A percentile compares a stretch with the other conserved stretches of the same genome.
phyloP scores from a whole-genome alignment of 495 filamentous ascomycete genomes.

The Ramalina intermedia region DNA sequence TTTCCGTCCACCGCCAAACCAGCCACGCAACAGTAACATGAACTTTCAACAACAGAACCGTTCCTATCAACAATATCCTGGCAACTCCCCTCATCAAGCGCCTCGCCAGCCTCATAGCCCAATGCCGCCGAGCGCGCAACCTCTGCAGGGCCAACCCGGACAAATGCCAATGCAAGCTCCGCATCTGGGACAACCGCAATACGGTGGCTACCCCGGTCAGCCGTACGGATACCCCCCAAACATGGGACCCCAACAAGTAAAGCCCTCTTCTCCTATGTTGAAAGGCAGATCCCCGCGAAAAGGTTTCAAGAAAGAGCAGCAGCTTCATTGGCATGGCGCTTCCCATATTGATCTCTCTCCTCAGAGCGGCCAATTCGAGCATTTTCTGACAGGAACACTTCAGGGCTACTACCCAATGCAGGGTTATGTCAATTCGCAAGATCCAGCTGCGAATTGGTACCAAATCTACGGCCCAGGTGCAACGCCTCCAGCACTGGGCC shows the following conservation, averaged over 20 bases:
- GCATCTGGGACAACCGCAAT: conserved; percentile 24
- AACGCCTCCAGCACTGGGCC: conserved; percentile 31
- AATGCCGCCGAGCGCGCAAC: conserved; percentile 49
- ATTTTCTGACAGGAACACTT: conserved; percentile 53
- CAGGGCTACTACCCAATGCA: conserved; percentile 34
- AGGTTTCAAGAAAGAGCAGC: conserved; percentile 12
- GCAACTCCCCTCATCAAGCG: conserved; percentile 49
- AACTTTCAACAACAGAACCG: conserved; percentile 43
- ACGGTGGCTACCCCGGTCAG: conserved; percentile 27
- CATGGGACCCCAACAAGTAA: conserved; percentile 57
- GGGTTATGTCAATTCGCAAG: conserved; percentile 19
- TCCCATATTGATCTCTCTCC: conserved; percentile 47
- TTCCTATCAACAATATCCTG: conserved; percentile 34
- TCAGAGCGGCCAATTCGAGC: conserved; percentile 55
- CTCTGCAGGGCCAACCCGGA: conserved; percentile 55
- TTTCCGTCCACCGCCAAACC: conserved; percentile 44
- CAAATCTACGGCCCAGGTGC: conserved; percentile 23
- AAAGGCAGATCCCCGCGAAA: conserved; percentile 19
- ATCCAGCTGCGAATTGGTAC: conserved; percentile 24
- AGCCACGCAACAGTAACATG: conserved; percentile 53
- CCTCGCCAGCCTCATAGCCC: conserved; percentile 47
- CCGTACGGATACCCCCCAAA: conserved; percentile 45
- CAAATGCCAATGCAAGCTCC: conserved; percentile 41
- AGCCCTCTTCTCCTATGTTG: conserved; percentile 35
- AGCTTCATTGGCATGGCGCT: conserved; percentile 19